Conservation (phyloP, 23 red algal genomes). For the Agarophyton chilense region DNA sequence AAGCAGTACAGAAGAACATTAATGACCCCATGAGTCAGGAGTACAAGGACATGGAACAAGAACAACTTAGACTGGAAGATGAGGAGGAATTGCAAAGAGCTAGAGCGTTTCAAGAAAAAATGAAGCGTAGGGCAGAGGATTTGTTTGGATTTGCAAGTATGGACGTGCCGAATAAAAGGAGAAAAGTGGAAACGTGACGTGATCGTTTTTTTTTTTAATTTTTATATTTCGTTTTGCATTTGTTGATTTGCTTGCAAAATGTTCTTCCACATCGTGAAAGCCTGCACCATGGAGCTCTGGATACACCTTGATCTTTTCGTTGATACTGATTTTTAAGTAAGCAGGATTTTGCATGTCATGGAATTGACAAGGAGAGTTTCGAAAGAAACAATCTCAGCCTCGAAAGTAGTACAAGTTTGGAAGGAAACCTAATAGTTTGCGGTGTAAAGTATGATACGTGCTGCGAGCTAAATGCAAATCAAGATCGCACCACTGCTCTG, state of each 20-base stretch:
- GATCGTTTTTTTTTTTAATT: neutral
- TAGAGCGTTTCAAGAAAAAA: conserved; percentile 13
- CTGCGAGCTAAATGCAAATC: no score
- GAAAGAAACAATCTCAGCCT: no score
- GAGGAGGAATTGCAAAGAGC: neutral
- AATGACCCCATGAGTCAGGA: conserved; percentile 18
- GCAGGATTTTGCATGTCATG: no score
- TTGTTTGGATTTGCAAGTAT: neutral
- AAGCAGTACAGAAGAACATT: conserved; percentile 8
- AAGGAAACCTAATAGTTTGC: no score
- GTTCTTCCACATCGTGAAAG: no score
- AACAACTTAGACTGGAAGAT: conserved; percentile 12
- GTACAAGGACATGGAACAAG: neutral
- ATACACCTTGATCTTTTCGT: no score
- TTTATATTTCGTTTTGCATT: neutral
- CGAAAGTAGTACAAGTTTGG: no score
- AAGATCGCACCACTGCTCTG: no score
- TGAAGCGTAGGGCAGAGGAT: conserved; percentile 12
- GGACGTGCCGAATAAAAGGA: conserved; percentile 6
- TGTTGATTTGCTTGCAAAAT: neutral
- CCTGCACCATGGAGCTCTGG: no score
- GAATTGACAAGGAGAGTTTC: no score
- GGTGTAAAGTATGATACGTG: no score
- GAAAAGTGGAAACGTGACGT: conserved; percentile 11
- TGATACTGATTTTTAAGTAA: no score